Evolutionary conservation across 768 basidiomycete species (phyloP), one percentile per base, ranked within the genome.

Genomic region (button mushroom (Agaricus bisporus)): DNA sequence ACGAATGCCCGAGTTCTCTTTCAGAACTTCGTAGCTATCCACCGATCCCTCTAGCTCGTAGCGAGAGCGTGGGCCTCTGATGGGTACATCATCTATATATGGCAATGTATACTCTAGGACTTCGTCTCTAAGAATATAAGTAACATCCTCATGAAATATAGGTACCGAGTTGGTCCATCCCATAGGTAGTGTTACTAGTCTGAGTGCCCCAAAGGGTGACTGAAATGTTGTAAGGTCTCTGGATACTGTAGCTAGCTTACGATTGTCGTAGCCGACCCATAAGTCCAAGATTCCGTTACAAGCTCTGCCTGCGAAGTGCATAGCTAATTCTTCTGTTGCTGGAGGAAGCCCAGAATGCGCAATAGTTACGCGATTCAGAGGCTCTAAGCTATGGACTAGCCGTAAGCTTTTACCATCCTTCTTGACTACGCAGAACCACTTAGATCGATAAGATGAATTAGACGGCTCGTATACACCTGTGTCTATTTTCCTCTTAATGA

Each of bases 371-470:
- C 53, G 55, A 54, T 76, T 76, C 0, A 76, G 63, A 0, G 66
- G 71, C 53, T 74, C 63, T 0, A 76, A 57, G 55, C 64, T 60
- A 50, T 74, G 71, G 0, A 76, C 69, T 0, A 72, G 37, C 0
- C 65, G 54, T 0, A 76, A 56, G 0, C 59, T 61, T 36, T 68
- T 67, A 0, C 70, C 63, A 51, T 73, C 67, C 51, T 73, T 72
- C 62, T 74, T 73, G 3, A 61, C 6, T 2, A 75, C 68, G 35
- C 66, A 71, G 48, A 75, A 78, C 73, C 70, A 75, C 8, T 65
- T 48, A 0, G 70, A 73, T 0, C 68, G 57, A 38, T 79, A 79
- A 0, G 72, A 72, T 0, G 65, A 64, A 32, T 73, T 66, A 0
- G 69, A 72, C 0, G 64, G 68, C 57, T 79, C 68, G 48, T 75